Evolutionary conservation across 768 basidiomycete species (phyloP), one percentile per base, ranked within the genome.

Genomic region (Lactifluus pinguis): DNA sequence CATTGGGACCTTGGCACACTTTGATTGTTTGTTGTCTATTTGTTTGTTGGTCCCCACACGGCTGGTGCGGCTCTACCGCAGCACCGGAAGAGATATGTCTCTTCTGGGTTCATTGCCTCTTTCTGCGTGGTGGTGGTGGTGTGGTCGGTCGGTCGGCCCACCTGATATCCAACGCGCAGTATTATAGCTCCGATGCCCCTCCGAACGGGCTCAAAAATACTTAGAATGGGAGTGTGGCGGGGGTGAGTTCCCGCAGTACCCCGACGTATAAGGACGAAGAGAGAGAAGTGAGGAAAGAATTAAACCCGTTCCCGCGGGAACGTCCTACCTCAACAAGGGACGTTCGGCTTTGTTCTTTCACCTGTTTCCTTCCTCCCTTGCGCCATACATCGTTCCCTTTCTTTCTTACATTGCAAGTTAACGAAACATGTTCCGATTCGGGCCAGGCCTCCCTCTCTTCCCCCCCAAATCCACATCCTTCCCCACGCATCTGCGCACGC

Each of bases 81-180:
- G 34, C n/a, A 34, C 36, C 48, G 58, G 57, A 48, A 17, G 36
- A 61, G 59, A 63, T 44, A 19, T 19, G 59, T 39, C 58, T 36
- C 14, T 61, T 63, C 62, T 10, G 57, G 62, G 47, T 44, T 38
- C 48, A 60, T 59, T 55, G 41, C 53, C 29, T 50, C 25, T 39
- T n/a, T 9, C 5, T 10, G 1, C 3, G 10, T 42, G 15, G 41
- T 11, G 38, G 3, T 38, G 5, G 11, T 5, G 38, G n/a, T n/a
- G n/a, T n/a, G n/a, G n/a, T n/a, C n/a, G n/a, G 38, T 11, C 11
- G 13, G 38, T 1, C 14, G 15, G 41, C 5, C 41, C 41, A 42
- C 17, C 7, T 39, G n/a, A 32, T 25, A 25, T 19, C 56, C 59
- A 34, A 48, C 54, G 44, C 17, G 25, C 25, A 25, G 25, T 25